A percentile compares a stretch with the other conserved stretches of the same genome.
phyloP scores from a whole-genome alignment of 1,139 yeast species.

The Nakaseomyces glabratus region DNA sequence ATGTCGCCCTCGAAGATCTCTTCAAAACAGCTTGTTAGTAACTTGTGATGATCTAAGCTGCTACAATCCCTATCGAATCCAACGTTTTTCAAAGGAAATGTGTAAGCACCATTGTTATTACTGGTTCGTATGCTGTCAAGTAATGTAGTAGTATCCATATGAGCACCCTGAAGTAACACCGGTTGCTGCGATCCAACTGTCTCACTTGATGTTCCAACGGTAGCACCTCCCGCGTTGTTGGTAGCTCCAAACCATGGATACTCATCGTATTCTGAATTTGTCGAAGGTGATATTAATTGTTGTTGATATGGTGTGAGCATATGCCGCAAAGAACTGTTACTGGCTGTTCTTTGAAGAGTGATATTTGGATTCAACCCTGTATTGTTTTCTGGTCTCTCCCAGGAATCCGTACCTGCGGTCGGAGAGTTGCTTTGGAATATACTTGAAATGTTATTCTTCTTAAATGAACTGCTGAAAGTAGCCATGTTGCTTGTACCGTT shows the following conservation, averaged over 20 bases:
- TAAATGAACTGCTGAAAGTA: constrained; percentile 7
- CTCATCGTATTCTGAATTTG: constrained; percentile 28
- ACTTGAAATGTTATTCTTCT: constrained; percentile 20
- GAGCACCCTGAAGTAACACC: neutral
- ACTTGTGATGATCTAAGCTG: constrained; percentile 1
- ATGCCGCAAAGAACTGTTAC: constrained; percentile 25
- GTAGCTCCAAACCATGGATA: constrained; percentile 25
- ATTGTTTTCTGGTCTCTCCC: constrained; percentile 16
- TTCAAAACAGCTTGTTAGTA: neutral
- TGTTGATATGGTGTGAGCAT: constrained; percentile 22
- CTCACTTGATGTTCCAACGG: neutral
- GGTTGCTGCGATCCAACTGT: constrained; percentile 1
- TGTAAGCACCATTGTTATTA: neutral
- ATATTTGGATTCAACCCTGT: constrained; percentile 2
- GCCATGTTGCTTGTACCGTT: neutral
- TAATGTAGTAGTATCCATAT: neutral
- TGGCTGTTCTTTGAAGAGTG: constrained; percentile 18
- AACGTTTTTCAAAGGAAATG: constrained; percentile 4
- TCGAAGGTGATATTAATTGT: constrained; percentile 20
- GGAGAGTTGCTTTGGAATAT: constrained; percentile 23
- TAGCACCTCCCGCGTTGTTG: constrained; percentile 2
- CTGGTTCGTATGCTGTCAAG: constrained; percentile 1
- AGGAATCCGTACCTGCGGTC: constrained; percentile 17
- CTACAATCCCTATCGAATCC: constrained; percentile 3
- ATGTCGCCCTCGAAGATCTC: neutral